Evolutionary conservation across 1,284 basidiomycete genomes (phyloP), one percentile per base, ranked within the genome.

Genomic region (Malassezia brasiliensis): DNA sequence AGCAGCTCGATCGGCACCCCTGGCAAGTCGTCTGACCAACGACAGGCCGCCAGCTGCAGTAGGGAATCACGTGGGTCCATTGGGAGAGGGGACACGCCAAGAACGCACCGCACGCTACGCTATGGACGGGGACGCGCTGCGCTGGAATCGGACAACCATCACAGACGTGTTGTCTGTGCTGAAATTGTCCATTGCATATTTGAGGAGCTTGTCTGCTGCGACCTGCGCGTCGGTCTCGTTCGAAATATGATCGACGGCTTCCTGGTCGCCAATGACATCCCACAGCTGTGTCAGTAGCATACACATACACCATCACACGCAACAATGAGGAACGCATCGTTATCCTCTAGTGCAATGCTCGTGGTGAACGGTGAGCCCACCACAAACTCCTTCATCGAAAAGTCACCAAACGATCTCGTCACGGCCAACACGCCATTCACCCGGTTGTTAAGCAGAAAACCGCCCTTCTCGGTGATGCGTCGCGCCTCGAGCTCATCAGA

Each of bases 351-450:
- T 60, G 85, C 84, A 6, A 93, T 96, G 76, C 96, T 90, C 15
- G 94, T 98, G 14, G 94, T 99, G 76, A 96, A 99, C 10, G 94
- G 94, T 35, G 88, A 83, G 1, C 94, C 94, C 40, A 98, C 93
- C 8, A 99, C 93, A 73, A 94, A 99, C 69, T 98, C 93, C 77
- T 99, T 99, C 93, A 99, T 98, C 7, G 90, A 88, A 0, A 89
- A 87, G 74, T 99, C 94, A 44, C 94, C 94, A 40, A 99, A 79
- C 64, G 90, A 93, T 47, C 94, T 81, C 15, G 94, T 99, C 17
- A 99, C 94, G 9, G 90, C 91, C 52, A 99, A 79, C 10, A 98
- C 91, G 37, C 68, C 91, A 67, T 96, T 96, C 25, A 99, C 94
- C 10, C 94, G 84, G 60, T 93, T 91, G 72, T 94, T 94, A 86